phyloP scores from a whole-genome alignment of 2,329 filamentous ascomycete genomes.

The Biscogniauxia mediterranea region DNA sequence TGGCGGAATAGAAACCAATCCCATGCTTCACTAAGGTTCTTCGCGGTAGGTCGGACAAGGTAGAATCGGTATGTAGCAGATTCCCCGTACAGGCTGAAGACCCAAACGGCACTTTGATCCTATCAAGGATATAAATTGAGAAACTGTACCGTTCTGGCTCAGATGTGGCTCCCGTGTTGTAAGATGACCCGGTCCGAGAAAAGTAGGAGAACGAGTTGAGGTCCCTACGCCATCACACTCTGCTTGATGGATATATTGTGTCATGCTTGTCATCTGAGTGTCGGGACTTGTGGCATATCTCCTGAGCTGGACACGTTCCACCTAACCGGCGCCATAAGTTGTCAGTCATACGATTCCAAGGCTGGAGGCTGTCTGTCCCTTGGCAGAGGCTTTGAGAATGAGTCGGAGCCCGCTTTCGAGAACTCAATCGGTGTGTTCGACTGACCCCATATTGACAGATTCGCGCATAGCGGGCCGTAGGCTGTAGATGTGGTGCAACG shows the following conservation, averaged over 20 bases:
- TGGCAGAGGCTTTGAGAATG: conserved; percentile 3
- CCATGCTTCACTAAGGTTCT: conserved; percentile 1
- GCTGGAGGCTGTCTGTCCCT: conserved; percentile 2
- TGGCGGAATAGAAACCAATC: conserved; percentile 10
- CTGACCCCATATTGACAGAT: conserved; percentile 4
- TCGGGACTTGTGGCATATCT: neutral
- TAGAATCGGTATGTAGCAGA: neutral
- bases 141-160: neutral
- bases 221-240: neutral
- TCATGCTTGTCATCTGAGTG: neutral
- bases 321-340: conserved; percentile 1
- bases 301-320: neutral
- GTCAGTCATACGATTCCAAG: conserved; percentile 1
- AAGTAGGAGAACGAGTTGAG: neutral
- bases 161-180: neutral
- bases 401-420: conserved; percentile 1
- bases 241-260: neutral
- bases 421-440: conserved; percentile 1
- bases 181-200: neutral
- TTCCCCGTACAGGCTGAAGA: neutral
- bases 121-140: neutral
- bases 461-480: conserved; percentile 6
- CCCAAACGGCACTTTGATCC: neutral
- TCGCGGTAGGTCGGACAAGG: conserved; percentile 13
- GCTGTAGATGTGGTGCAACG: conserved; percentile 14